Evolutionary conservation across 176 grass and related monocot genomes (phyloP), one percentile per base, ranked within the genome.

Genomic region (Pharus latifolius): DNA sequence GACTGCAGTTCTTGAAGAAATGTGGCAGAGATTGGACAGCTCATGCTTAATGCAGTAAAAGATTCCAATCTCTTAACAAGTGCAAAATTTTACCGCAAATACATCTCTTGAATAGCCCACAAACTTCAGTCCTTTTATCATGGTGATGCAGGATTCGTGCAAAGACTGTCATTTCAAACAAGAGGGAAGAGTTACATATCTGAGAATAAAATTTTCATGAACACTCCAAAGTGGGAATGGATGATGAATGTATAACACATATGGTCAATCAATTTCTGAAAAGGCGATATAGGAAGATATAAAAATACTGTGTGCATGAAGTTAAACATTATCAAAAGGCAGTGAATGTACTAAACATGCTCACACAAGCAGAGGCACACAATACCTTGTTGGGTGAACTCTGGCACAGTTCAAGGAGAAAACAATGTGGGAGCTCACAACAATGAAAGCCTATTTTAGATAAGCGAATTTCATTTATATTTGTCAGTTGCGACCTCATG

Each of bases 401-500:
- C 50, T 16, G 14, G 65, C 63, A 33, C 8, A 78, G 28, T 26
- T 56, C 31, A 58, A 25, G 11, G 4, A 76, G 45, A 42, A 9
- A 67, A 13, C 19, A 71, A 40, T 7, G 23, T 40, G 10, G 40
- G 22, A 28, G 60, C 20, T 6, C 30, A 3, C 16, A 81, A 52
- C 33, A 0, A 73, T 51, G 20, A 78, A 18, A 23, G 41, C 9
- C 12, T 13, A 15, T 48, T 54, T 34, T 18, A 71, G 52, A 35
- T 63, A 32, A 19, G 20, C 30, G 47, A 63, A 23, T 75, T 24
- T 75, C 72, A 45, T 10, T 49, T 37, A 62, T 48, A 54, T 52
- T 43, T 74, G 37, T 95, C 81, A 80, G 54, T 10, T 42, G n/a
- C 66, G 45, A 26, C 45, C 49, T 81, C 74, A 83, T 81, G 55